phyloP scores from a whole-genome alignment of 2,329 filamentous ascomycete genomes.

The Verticillium dahliae region DNA sequence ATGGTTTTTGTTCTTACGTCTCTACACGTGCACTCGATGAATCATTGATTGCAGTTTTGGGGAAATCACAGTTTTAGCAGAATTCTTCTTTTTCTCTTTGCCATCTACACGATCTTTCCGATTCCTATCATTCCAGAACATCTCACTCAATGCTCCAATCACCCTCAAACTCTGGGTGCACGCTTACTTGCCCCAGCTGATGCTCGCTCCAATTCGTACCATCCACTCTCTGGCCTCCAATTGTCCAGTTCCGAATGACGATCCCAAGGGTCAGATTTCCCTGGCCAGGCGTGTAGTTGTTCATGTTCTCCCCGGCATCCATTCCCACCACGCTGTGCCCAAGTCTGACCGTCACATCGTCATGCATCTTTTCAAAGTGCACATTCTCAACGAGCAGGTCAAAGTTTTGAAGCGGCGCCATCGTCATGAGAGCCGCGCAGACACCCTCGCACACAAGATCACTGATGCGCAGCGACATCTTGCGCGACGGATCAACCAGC shows the following conservation, averaged over 20 bases:
- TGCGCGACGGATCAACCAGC: constrained; percentile 1
- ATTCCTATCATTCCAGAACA: too few relatives aligned
- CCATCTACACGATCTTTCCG: too few relatives aligned
- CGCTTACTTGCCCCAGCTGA: constrained; percentile 2
- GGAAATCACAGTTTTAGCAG: too few relatives aligned
- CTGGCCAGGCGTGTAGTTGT: constrained; percentile 4
- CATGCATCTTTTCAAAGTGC: constrained; percentile 3
- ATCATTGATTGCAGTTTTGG: too few relatives aligned
- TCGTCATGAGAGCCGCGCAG: constrained; percentile 3
- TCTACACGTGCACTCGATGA: too few relatives aligned
- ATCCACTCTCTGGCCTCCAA: constrained; percentile 1
- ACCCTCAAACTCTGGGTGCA: background rate
- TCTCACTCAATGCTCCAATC: constrained; percentile 1
- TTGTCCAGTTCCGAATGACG: constrained; percentile 3
- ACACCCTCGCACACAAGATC: constrained; percentile 3
- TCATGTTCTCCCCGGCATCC: constrained; percentile 1
- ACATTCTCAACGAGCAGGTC: constrained; percentile 1
- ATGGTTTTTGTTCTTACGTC: too few relatives aligned
- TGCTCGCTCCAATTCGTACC: background rate
- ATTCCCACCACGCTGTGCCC: constrained; percentile 3
- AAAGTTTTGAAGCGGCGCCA: constrained; percentile 4
- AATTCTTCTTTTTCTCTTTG: too few relatives aligned
- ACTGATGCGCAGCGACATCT: background rate
- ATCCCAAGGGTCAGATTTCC: constrained; percentile 2
- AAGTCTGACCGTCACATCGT: background rate